Base-by-base conservation (phyloP, 805 yeast species). In the Cyberlindnera mrakii region DNA sequence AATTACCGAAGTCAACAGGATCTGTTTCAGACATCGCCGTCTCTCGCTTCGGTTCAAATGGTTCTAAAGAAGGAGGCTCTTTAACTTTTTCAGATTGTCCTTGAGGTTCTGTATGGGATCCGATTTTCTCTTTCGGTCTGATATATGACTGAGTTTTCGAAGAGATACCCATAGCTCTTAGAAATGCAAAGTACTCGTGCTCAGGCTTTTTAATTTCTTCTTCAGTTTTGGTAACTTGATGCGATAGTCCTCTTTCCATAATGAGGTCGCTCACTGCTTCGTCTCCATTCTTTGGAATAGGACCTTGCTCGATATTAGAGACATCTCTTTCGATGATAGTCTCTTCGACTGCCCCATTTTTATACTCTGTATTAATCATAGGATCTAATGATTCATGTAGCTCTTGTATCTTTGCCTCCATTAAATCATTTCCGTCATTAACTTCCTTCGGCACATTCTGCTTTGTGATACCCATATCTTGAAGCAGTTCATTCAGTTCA, bases 401-500 rank as follows among this genome's bases (percentile, higher is more conserved):
- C 25, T 49, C 50, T 19, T 48, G 41, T 19, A 45, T 41, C 44
- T 45, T 41, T 39, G 47, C 41, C 19, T 40, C 14, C 20, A 13
- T 14, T 8, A 14, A 23, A 2, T 5, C 11, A 2, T 23, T 23
- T 23, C 27, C 11, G 8, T 23, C 11, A 23, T 11, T 23, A 10
- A 10, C 8, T 23, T 23, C 36, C 35, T 33, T 33, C 10, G 38
- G 9, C 27, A 29, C 35, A n/a, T 43, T 40, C 9, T 39, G 35
- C 6, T 32, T 40, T 11, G 35, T 37, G 25, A 57, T 49, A 34
- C 49, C 59, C 59, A 55, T 55, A n/a, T 57, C 60, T 40, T 39
- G 38, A 35, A 57, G 34, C 27, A 57, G 38, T 17, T 52, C 50
- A 3, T 43, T 72, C 23, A 82, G 20, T 36, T 51, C 56, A 34